phyloP scores from a whole-genome alignment of 2,329 filamentous ascomycete genomes.

The Fusarium sp. region DNA sequence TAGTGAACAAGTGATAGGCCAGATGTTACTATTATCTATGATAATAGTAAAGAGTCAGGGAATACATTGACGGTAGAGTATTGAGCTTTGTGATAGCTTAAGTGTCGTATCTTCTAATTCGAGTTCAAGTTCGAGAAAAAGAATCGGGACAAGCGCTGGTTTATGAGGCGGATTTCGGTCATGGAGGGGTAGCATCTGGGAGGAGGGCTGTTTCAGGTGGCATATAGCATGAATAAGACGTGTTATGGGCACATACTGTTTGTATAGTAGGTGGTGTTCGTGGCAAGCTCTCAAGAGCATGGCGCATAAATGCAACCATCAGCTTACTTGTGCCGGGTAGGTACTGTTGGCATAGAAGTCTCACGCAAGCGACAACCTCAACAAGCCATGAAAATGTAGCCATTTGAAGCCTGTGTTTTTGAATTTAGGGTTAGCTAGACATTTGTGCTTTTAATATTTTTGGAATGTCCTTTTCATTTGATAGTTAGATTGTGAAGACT shows the following conservation, averaged over 20 bases:
- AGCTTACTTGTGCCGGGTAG: not conserved
- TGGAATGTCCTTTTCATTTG: not conserved
- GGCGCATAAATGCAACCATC: not conserved
- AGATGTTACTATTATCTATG: not conserved
- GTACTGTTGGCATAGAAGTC: not conserved
- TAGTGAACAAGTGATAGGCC: not conserved
- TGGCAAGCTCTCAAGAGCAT: not conserved
- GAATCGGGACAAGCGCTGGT: not conserved
- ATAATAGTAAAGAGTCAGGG: not conserved
- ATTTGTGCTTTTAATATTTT: not conserved
- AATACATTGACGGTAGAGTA: not conserved
- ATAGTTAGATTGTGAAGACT: not conserved
- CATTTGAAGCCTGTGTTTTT: not conserved
- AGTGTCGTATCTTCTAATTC: not conserved
- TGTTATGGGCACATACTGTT: not conserved
- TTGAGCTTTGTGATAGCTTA: not conserved
- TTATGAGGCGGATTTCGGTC: not conserved
- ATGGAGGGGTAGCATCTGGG: not conserved
- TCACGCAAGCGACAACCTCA: not conserved
- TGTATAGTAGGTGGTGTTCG: not conserved
- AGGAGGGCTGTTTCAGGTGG: not conserved
- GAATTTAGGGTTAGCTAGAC: too few species aligned
- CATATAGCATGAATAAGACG: not conserved
- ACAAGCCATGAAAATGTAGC: not conserved
- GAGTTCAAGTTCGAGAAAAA: not conserved